Conservation (phyloP, 1,139 yeast species). For the Casaregolazyma suthepensis region DNA sequence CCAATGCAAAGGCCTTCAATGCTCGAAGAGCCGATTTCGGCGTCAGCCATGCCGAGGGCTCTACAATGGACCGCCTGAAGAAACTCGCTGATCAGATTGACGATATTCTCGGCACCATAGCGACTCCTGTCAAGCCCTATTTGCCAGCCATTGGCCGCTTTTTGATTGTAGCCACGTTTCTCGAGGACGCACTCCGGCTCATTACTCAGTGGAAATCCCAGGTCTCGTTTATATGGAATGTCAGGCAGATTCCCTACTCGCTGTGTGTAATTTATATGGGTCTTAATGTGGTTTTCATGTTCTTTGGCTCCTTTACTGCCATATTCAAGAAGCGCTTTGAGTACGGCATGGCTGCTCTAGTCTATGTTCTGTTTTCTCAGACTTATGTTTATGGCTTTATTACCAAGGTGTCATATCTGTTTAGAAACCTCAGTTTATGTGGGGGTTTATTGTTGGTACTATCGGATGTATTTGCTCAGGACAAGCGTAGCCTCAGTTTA, state of each 20-base stretch:
- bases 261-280: constrained; percentile 66
- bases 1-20: constrained; percentile 3
- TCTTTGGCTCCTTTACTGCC: constrained; percentile 63
- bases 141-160: constrained; percentile 81
- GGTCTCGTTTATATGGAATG: constrained; percentile 73
- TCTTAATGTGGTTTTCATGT: constrained; percentile 64
- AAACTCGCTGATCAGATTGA: constrained; percentile 29
- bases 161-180: constrained; percentile 88
- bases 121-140: constrained; percentile 37
- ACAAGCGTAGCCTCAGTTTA: constrained; percentile 61
- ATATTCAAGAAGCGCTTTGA: constrained; percentile 65
- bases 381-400: constrained; percentile 87
- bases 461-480: constrained; percentile 82
- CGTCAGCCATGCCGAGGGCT: constrained; percentile 2
- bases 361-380: constrained; percentile 72
- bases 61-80: constrained; percentile 14
- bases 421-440: constrained; percentile 82
- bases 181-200: constrained; percentile 84
- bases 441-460: constrained; percentile 90
- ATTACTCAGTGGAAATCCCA: constrained; percentile 89
- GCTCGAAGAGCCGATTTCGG: constrained; percentile 5
- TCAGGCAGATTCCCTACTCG: constrained; percentile 75
- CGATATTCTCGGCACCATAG: constrained; percentile 29
- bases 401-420: constrained; percentile 72
- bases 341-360: constrained; percentile 64